Percentiles rank a stretch among this genome's conserved stretches.
phyloP scores from a whole-genome alignment of 176 grass and related monocot genomes.

The Aegilops speltoides region DNA sequence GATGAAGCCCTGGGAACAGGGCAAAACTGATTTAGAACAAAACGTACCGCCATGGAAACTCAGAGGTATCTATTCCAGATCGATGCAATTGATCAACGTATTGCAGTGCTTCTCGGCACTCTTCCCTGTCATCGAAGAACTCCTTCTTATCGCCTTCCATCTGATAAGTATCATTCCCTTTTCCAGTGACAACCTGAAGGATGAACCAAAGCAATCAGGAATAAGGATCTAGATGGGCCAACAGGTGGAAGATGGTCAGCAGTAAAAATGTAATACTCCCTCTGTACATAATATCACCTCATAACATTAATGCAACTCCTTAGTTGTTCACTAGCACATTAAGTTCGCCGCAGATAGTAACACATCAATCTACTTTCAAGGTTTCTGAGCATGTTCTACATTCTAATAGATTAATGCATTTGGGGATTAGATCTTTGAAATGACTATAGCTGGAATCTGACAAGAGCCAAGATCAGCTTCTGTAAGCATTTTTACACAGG shows the following conservation, averaged over 20 bases:
- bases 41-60: conserved; percentile 96
- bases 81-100: conserved; percentile 87
- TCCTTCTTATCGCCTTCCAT: conserved; percentile 86
- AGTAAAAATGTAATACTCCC: neutral
- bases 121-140: conserved; percentile 97
- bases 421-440: conserved; percentile 6
- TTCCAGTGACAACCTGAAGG: conserved; percentile 88
- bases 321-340: conserved; percentile 3
- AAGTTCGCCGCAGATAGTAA: neutral
- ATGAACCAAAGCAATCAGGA: conserved; percentile 11
- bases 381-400: neutral
- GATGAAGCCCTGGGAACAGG: neutral
- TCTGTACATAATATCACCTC: neutral
- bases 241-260: neutral
- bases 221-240: conserved; percentile 12
- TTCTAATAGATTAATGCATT: neutral
- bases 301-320: neutral
- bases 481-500: conserved; percentile 7
- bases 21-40: neutral
- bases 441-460: neutral
- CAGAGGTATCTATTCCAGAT: conserved; percentile 95
- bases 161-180: conserved; percentile 83
- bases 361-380: neutral
- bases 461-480: neutral
- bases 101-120: conserved; percentile 92